A percentile compares a stretch with the other conserved stretches of the same genome.
Conservation (phyloP, 2,329 filamentous ascomycete species). For the Tolypocladium paradoxum region DNA sequence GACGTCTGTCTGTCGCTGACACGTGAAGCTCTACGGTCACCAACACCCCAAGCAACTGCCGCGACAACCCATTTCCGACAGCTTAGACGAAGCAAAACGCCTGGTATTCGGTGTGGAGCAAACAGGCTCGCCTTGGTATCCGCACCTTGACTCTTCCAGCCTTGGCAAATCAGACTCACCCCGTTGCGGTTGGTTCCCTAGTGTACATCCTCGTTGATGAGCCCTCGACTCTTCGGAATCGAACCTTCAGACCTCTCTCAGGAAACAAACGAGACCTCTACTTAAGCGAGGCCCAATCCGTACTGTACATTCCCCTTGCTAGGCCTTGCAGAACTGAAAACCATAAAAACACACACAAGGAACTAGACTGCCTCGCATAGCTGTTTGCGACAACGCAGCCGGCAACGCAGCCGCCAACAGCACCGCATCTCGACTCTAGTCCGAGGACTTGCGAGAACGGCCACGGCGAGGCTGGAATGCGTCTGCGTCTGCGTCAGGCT, state of each 20-base stretch:
- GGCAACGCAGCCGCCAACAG: neutral
- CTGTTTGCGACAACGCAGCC: neutral
- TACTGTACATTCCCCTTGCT: neutral
- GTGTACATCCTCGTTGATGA: neutral
- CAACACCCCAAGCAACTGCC: too few relatives aligned
- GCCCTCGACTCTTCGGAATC: neutral
- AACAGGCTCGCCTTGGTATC: neutral
- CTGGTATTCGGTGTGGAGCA: neutral
- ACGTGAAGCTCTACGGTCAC: too few relatives aligned
- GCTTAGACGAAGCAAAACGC: neutral
- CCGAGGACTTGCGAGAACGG: constrained; percentile 13
- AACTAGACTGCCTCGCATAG: too few relatives aligned
- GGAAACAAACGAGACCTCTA: neutral
- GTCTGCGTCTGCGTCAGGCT: neutral
- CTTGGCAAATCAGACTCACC: neutral
- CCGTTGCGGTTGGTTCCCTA: too few relatives aligned
- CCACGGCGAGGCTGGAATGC: constrained; percentile 8
- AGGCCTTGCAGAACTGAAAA: neutral
- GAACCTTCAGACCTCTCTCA: too few relatives aligned
- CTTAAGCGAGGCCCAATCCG: neutral
- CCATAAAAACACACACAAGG: neutral
- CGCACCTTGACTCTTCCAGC: neutral
- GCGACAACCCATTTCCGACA: too few relatives aligned
- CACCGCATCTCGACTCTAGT: neutral
- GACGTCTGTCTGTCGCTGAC: too few relatives aligned